Base-by-base conservation (phyloP, 768 basidiomycete species). In the Cystoderma amianthinum region DNA sequence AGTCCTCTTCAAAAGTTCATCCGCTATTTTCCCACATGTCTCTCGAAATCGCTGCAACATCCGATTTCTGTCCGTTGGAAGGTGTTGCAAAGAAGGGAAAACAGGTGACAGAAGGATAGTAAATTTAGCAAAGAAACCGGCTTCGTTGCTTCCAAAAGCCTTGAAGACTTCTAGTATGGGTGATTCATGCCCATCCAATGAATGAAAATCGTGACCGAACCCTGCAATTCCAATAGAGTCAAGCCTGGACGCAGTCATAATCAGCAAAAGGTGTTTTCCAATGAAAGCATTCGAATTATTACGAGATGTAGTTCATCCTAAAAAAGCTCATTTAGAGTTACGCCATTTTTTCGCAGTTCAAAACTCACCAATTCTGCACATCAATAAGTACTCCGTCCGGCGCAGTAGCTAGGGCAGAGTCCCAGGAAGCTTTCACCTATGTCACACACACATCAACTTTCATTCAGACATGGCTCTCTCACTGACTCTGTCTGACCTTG, bases 181-280 rank as follows among this genome's bases (percentile, higher is more conserved):
- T 3, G 71, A 61, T 20, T 52, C 54, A 41, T 71, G 65, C 4
- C 77, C 77, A 11, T 73, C 67, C 3, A 80, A 61, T 0, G 72
- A 55, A 11, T 68, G 67, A 45, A 82, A 82, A 49, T 78, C 62
- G 47, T 80, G 71, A 3, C 72, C 71, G 43, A 80, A 81, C 0
- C 77, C 76, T 5, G 74, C 76, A 23, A 80, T 72, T 11, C 79
- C 76, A 38, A 81, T 63, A 1, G 63, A 68, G 48, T 82, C 80
- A 3, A 81, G 59, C 9, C 76, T 78, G 36, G n/a, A 12, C 15
- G 34, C 20, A 22, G 21, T 33, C 15, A 17, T 20, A 41, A 36
- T 4, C 21, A 35, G 32, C n/a, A n/a, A n/a, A n/a, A n/a, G n/a
- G n/a, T n/a, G n/a, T 36, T 21, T 21, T 7, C 18, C 4, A 24